These are phyloP conservation scores for Boletus vermiculosoides DNA, from an alignment of 768 basidiomycete genomes.

Conservation along the genomic window DNA sequence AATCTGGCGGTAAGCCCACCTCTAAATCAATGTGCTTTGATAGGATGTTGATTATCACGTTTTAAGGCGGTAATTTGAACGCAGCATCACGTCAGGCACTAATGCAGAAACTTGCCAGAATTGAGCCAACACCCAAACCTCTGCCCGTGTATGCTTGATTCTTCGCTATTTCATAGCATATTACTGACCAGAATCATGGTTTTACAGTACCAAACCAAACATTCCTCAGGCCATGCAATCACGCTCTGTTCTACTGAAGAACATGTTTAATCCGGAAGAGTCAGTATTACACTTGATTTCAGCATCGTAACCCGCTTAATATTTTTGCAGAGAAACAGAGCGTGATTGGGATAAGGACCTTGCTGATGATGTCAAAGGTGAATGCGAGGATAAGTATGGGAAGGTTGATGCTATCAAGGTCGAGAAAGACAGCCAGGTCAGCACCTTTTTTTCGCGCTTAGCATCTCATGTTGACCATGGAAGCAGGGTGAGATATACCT, in stretches of 20 bases:
- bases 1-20: constrained; percentile 69
- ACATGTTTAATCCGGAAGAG: constrained; percentile 99
- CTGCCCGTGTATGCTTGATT: constrained; percentile 55
- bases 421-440: constrained; percentile 89
- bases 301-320: constrained; percentile 7
- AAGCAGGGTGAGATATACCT: constrained; percentile 94
- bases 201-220: constrained; percentile 63
- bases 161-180: background rate
- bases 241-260: constrained; percentile 83
- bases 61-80: constrained; percentile 91
- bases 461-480: constrained; percentile 11
- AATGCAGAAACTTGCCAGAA: constrained; percentile 99
- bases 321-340: constrained; percentile 76
- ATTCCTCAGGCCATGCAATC: constrained; percentile 87
- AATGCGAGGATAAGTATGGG: constrained; percentile 92
- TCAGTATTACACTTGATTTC: constrained; percentile 38
- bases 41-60: constrained; percentile 10
- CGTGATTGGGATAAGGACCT: constrained; percentile 96
- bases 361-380: constrained; percentile 92
- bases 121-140: constrained; percentile 61
- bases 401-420: constrained; percentile 84
- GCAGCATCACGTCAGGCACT: constrained; percentile 97
- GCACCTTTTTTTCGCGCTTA: constrained; percentile 20
- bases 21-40: background rate
- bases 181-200: constrained; percentile 14